Evolutionary conservation across 2,329 filamentous ascomycete genomes (phyloP).

Genomic region (Colletotrichum tropicicola): DNA sequence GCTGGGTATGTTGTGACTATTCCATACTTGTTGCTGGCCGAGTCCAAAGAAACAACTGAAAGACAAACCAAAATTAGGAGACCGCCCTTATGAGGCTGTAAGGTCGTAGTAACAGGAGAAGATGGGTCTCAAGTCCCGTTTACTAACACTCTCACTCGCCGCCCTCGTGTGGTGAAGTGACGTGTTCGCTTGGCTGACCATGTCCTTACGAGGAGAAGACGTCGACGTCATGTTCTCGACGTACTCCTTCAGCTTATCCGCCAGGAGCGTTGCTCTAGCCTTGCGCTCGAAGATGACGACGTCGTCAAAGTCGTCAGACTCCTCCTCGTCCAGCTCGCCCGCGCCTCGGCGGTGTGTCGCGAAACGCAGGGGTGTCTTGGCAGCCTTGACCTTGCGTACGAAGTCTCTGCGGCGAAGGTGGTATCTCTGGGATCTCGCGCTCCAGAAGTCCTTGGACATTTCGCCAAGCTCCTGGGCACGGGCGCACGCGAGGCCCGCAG

Average conservation of each 20-base stretch:
- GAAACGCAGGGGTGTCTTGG: slow-evolving; percentile 48
- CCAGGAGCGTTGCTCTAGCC: slow-evolving; percentile 15
- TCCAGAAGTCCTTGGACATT: slow-evolving; percentile 54
- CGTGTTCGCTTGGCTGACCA: neutral
- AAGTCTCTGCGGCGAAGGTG: slow-evolving; percentile 48
- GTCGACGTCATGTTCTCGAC: slow-evolving; percentile 13
- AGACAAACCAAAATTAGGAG: neutral
- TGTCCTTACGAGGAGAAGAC: neutral
- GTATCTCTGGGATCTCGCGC: slow-evolving; percentile 44
- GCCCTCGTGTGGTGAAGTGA: neutral
- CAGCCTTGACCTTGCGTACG: slow-evolving; percentile 48
- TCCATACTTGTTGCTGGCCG: neutral
- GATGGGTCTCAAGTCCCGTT: slow-evolving; percentile 21
- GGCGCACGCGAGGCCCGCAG: slow-evolving; percentile 40
- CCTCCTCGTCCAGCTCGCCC: slow-evolving; percentile 44
- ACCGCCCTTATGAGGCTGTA: neutral
- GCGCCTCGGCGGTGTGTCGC: slow-evolving; percentile 43
- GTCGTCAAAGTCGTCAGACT: slow-evolving; percentile 45
- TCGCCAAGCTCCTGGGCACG: slow-evolving; percentile 48
- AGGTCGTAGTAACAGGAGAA: slow-evolving; percentile 31
- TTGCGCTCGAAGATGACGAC: slow-evolving; percentile 35
- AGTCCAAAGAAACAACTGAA: neutral
- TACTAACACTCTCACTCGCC: slow-evolving; percentile 9
- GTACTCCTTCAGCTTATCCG: slow-evolving; percentile 25
- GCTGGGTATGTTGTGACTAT: neutral